Evolutionary conservation across 805 yeast species (phyloP).

Genomic region (Ogataea angusta): DNA sequence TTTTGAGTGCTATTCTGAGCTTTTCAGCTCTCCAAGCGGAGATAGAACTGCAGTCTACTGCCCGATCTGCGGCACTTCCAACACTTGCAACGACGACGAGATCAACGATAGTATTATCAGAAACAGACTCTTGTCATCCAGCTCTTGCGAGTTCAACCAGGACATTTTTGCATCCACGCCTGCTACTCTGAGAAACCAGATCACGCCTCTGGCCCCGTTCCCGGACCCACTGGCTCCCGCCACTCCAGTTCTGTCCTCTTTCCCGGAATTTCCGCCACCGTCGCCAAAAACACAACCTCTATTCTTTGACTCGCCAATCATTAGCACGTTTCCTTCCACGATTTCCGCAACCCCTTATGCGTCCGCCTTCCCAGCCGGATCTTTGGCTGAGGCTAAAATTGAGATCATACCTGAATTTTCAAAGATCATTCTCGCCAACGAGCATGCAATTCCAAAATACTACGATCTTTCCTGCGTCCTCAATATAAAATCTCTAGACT

Average conservation of each 20-base stretch:
- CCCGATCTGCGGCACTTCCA: constrained; percentile 18
- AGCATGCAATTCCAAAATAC: constrained; percentile 12
- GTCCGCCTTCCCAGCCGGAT: constrained; percentile 5
- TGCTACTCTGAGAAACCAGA: constrained; percentile 7
- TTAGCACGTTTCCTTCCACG: constrained; percentile 14
- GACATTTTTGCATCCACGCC: constrained; percentile 14
- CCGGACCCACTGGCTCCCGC: constrained; percentile 11
- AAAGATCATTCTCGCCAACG: constrained; percentile 18
- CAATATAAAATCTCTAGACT: constrained; percentile 24
- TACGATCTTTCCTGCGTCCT: constrained; percentile 26
- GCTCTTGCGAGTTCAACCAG: constrained; percentile 6
- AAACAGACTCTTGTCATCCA: constrained; percentile 10
- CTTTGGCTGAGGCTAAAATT: constrained; percentile 22
- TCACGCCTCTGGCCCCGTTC: constrained; percentile 9
- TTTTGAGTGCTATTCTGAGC: constrained; percentile 38
- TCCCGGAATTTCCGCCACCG: constrained; percentile 6
- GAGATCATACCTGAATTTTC: constrained; percentile 27
- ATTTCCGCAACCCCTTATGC: background rate
- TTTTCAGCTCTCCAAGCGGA: constrained; percentile 17
- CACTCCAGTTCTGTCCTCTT: constrained; percentile 25
- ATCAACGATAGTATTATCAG: constrained; percentile 16
- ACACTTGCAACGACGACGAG: constrained; percentile 15
- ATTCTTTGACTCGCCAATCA: constrained; percentile 15
- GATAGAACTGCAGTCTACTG: constrained; percentile 12
- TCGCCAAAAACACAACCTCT: constrained; percentile 17